Evolutionary conservation across 2,329 filamentous ascomycete species (phyloP).

Genomic region (Sporothrix schenckii): DNA sequence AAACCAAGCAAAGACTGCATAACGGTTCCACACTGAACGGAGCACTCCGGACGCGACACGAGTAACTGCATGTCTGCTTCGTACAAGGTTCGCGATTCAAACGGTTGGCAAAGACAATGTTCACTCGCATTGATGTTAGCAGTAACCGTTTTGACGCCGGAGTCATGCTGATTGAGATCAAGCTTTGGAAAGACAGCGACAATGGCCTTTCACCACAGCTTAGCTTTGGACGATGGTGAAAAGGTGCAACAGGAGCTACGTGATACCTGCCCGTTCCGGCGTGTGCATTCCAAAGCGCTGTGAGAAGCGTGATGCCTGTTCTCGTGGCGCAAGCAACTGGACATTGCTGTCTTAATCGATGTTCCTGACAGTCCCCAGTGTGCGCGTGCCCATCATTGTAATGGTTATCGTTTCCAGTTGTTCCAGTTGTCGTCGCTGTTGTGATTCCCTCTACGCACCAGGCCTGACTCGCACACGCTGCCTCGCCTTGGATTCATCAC

Average conservation of each 20-base stretch:
- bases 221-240: neutral
- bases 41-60: conserved; percentile 11
- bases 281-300: conserved; percentile 5
- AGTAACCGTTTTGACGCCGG: too few relatives aligned
- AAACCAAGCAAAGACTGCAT: neutral
- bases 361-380: neutral
- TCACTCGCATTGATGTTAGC: too few relatives aligned
- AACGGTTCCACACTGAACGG: conserved; percentile 6
- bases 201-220: neutral
- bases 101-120: too few relatives aligned
- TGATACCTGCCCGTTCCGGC: conserved; percentile 15
- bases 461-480: neutral
- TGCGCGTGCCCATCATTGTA: too few relatives aligned
- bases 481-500: neutral
- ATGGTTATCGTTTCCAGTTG: neutral
- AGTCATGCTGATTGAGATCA: neutral
- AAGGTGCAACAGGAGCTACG: conserved; percentile 15
- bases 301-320: neutral
- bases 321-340: neutral
- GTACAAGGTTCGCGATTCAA: too few relatives aligned
- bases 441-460: too few relatives aligned
- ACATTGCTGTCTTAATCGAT: neutral
- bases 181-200: neutral
- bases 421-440: too few relatives aligned
- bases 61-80: neutral